These are phyloP conservation scores for Xanthoparmelia taractica DNA, from an alignment of 495 filamentous ascomycete species.

Conservation along the genomic window DNA sequence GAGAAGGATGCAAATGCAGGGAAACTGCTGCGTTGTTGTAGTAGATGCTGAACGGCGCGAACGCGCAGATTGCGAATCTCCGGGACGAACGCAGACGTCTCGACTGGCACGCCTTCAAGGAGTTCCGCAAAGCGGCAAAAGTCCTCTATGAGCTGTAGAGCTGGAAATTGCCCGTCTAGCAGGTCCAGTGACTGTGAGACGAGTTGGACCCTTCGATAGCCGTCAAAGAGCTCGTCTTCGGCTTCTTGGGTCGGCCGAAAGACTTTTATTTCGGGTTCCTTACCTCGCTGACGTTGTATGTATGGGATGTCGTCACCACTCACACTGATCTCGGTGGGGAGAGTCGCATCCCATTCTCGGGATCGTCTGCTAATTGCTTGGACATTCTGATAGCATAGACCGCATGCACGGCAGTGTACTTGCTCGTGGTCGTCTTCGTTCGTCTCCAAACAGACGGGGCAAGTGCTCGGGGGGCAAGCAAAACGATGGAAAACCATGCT, in stretches of 20 bases:
- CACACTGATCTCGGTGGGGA: constrained; percentile 3
- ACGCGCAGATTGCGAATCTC: constrained; percentile 16
- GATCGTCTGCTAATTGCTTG: constrained; percentile 19
- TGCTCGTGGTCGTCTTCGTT: constrained; percentile 20
- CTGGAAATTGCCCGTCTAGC: constrained; percentile 17
- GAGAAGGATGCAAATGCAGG: constrained; percentile 23
- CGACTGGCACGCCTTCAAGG: constrained; percentile 18
- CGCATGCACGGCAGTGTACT: constrained; percentile 15
- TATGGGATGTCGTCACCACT: constrained; percentile 21
- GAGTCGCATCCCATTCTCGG: constrained; percentile 12
- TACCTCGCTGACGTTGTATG: constrained; percentile 12
- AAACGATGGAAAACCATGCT: constrained; percentile 28
- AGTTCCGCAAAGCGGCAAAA: constrained; percentile 21
- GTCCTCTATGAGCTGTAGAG: constrained; percentile 21
- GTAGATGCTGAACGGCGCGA: constrained; percentile 11
- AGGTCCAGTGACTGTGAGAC: constrained; percentile 22
- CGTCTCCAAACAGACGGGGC: constrained; percentile 19
- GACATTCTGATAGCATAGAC: constrained; percentile 20
- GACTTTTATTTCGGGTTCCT: constrained; percentile 13
- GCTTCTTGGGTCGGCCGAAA: constrained; percentile 17
- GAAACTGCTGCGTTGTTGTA: constrained; percentile 15
- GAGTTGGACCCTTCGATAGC: constrained; percentile 22
- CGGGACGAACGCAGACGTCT: constrained; percentile 19
- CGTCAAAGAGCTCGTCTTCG: constrained; percentile 17
- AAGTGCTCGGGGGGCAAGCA: constrained; percentile 21